Conservation (phyloP, 176 grass and related monocot genomes). For the Aegilops tauschii region DNA sequence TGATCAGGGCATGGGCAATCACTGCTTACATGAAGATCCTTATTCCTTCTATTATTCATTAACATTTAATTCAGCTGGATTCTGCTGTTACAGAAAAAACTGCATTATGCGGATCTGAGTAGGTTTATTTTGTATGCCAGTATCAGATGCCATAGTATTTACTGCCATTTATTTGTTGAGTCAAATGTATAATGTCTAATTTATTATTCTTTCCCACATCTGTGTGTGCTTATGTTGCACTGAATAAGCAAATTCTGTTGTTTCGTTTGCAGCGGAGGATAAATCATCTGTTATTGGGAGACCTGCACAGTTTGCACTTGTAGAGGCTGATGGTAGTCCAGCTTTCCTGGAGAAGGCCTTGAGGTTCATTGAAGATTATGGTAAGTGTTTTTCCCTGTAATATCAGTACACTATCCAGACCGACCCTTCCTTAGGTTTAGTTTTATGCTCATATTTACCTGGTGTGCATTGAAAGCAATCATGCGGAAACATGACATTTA, state of each 20-base stretch:
- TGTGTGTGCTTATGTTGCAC: slow-evolving; percentile 3
- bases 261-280: slow-evolving; percentile 55
- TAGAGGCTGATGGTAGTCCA: slow-evolving; percentile 76
- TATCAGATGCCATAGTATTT: slow-evolving; percentile 6
- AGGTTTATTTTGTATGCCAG: slow-evolving; percentile 4
- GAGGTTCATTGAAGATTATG: slow-evolving; percentile 90
- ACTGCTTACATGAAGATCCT: slow-evolving; percentile 19
- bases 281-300: slow-evolving; percentile 69
- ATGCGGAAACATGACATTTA: not conserved
- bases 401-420: not conserved
- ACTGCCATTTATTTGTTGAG: not conserved
- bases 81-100: not conserved
- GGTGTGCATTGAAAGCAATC: slow-evolving; percentile 9
- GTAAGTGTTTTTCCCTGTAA: slow-evolving; percentile 43
- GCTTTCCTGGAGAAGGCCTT: slow-evolving; percentile 97
- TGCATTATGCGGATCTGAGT: slow-evolving; percentile 16
- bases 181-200: slow-evolving; percentile 8
- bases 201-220: not conserved
- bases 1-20: not conserved
- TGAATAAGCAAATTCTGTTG: slow-evolving; percentile 30
- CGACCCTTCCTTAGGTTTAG: not conserved
- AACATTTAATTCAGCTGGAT: slow-evolving; percentile 13
- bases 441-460: slow-evolving; percentile 4
- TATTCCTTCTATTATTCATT: slow-evolving; percentile 15
- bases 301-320: slow-evolving; percentile 71